These are phyloP conservation scores for Podosphaera xanthii DNA, from an alignment of 2,329 filamentous ascomycete species.

Conservation along the genomic window DNA sequence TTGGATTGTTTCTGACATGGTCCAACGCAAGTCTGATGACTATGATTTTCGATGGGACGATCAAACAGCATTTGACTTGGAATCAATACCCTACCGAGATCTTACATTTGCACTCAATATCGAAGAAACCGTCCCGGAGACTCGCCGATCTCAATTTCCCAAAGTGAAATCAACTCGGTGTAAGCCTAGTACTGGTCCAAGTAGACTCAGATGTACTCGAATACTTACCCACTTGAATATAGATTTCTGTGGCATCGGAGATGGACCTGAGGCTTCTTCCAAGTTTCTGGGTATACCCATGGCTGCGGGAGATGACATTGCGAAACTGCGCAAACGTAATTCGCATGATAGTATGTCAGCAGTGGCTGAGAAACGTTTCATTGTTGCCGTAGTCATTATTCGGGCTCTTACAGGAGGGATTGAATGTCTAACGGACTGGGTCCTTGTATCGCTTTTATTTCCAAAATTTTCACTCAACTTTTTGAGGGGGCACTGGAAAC, in stretches of 20 bases:
- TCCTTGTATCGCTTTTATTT: slow-evolving; percentile 31
- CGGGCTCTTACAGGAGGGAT: slow-evolving; percentile 36
- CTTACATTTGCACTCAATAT: slow-evolving; percentile 11
- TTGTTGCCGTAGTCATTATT: slow-evolving; percentile 34
- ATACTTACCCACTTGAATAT: slow-evolving; percentile 6
- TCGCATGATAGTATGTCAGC: slow-evolving; percentile 16
- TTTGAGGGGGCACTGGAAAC: slow-evolving; percentile 32
- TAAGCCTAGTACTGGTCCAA: neutral
- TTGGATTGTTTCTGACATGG: slow-evolving; percentile 3
- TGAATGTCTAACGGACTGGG: slow-evolving; percentile 36
- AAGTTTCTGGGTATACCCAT: slow-evolving; percentile 8
- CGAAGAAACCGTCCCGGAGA: slow-evolving; percentile 8
- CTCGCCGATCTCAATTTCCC: neutral
- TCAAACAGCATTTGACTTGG: slow-evolving; percentile 20
- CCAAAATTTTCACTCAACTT: slow-evolving; percentile 27
- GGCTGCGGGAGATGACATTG: slow-evolving; percentile 5
- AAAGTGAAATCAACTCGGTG: neutral
- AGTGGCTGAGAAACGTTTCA: slow-evolving; percentile 24
- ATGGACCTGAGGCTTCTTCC: slow-evolving; percentile 5
- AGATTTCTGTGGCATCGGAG: slow-evolving; percentile 12
- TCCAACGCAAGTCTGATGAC: neutral
- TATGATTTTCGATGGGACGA: slow-evolving; percentile 10
- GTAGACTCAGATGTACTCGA: slow-evolving; percentile 6
- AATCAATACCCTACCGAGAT: slow-evolving; percentile 20
- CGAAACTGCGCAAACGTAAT: slow-evolving; percentile 12